Evolutionary conservation across 2,329 filamentous ascomycete species (phyloP), one percentile per base, ranked within the genome.

Genomic region (Ophiostoma pallidulum): DNA sequence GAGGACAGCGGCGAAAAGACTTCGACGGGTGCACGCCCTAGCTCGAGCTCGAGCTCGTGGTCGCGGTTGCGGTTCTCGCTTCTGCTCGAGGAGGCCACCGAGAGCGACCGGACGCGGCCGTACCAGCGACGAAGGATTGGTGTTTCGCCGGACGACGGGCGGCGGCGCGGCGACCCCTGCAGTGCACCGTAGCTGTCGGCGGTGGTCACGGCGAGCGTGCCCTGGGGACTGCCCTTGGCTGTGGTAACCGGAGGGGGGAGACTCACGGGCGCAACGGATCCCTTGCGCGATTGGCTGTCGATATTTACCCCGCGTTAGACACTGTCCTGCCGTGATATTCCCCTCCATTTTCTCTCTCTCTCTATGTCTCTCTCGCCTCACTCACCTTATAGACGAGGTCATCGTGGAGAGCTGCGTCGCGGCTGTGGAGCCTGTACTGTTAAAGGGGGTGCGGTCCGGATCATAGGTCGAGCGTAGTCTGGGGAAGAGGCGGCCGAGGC

Each of bases 401-500:
- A 36, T 35, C 2, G 37, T 42, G 1, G 42, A 47, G 3, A 24
- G n/a, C 32, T 48, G 48, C 10, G 48, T 44, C 1, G 16, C 38
- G 7, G 16, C 39, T 7, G 40, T 45, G 7, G 41, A 47, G 2
- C 16, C 19, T 4, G 7, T 36, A 35, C 33, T 50, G 40, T 40
- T 41, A 22, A 51, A 47, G 1, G 29, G 28, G 4, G 43, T 45
- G 9, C 56, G 49, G 19, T 57, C 54, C 9, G 56, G 59, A 37
- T 55, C 56, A 44, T 63, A 61, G 39, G 58, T 57, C 10, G 66
- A 50, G 8, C 60, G 51, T 5, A 75, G 62, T 4, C 52, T 51
- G 0, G 72, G 69, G 51, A 72, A 75, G 16, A 71, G 14, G 22
- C 51, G 61, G 26, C 67, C 71, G 1, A 75, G 55, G 0, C 73